These are phyloP conservation scores for Lichtheimia ramosa DNA, from an alignment of 371 early-diverging fungal species.

Conservation along the genomic window DNA sequence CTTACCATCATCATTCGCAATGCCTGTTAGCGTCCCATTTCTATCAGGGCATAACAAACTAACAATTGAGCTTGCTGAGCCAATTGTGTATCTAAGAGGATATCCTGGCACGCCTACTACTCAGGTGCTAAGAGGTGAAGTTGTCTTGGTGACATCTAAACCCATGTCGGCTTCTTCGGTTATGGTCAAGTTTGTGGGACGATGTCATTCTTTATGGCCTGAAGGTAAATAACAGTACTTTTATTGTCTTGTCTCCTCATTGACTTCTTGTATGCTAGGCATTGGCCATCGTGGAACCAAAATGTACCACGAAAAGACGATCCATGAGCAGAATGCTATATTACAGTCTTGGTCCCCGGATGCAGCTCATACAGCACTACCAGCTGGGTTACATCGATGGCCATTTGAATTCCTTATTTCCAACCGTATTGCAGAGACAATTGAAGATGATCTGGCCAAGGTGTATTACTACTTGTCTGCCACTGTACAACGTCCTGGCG, in stretches of 20 bases:
- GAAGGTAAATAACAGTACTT: conserved; percentile 33
- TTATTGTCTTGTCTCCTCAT: neutral
- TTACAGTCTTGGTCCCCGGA: conserved; percentile 23
- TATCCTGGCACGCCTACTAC: conserved; percentile 28
- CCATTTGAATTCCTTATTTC: conserved; percentile 47
- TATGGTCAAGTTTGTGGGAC: conserved; percentile 37
- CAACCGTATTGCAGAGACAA: conserved; percentile 42
- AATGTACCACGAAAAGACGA: conserved; percentile 42
- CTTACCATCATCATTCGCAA: neutral
- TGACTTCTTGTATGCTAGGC: conserved; percentile 6
- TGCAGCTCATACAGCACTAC: conserved; percentile 16
- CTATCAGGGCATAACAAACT: conserved; percentile 40
- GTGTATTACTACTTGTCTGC: conserved; percentile 36
- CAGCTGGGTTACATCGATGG: conserved; percentile 38
- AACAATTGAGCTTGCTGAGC: conserved; percentile 48
- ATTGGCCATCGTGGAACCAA: conserved; percentile 40
- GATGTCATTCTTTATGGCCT: conserved; percentile 45
- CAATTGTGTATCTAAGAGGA: conserved; percentile 44
- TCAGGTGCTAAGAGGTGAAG: conserved; percentile 43
- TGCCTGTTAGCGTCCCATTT: conserved; percentile 36
- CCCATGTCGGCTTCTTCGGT: conserved; percentile 32
- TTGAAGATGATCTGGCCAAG: conserved; percentile 47
- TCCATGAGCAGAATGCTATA: conserved; percentile 45
- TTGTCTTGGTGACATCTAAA: conserved; percentile 36
- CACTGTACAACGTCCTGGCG: conserved; percentile 37